Evolutionary conservation across 768 basidiomycete genomes (phyloP).

Genomic region (Rhodocollybia butyracea): DNA sequence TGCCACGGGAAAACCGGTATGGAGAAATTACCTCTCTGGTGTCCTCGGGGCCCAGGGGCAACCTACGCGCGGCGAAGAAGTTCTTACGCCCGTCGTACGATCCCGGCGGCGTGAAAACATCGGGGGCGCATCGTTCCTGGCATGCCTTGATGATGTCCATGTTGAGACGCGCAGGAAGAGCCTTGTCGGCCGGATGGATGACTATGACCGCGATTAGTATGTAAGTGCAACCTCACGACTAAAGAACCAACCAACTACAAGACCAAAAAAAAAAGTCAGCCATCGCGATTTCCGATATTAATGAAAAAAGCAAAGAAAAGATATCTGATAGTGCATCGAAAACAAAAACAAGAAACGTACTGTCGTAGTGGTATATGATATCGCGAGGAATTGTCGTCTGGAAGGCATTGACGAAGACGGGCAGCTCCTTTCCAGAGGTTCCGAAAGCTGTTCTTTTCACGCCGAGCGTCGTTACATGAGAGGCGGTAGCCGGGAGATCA

Average conservation of each 20-base stretch:
- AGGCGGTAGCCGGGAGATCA: conserved; percentile 16
- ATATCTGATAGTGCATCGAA: neutral
- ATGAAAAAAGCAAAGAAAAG: neutral
- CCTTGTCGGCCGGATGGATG: conserved; percentile 67
- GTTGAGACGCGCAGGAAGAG: conserved; percentile 62
- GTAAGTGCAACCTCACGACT: neutral
- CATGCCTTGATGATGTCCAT: conserved; percentile 65
- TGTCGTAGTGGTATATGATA: conserved; percentile 77
- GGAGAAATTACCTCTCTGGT: conserved; percentile 46
- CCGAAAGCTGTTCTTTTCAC: conserved; percentile 70
- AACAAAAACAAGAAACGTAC: conserved; percentile 36
- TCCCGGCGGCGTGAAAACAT: conserved; percentile 69
- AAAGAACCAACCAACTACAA: conserved; percentile 40
- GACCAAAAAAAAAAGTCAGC: neutral
- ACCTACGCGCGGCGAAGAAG: conserved; percentile 26
- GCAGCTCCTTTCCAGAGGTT: conserved; percentile 41
- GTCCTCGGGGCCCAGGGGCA: conserved; percentile 53
- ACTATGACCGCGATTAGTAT: conserved; percentile 31
- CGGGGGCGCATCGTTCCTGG: conserved; percentile 53
- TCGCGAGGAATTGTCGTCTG: conserved; percentile 46
- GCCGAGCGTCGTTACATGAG: conserved; percentile 52
- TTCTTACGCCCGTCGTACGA: conserved; percentile 85
- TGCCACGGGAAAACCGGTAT: neutral
- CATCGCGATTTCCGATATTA: neutral
- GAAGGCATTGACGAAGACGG: conserved; percentile 61